Conservation (phyloP, 176 grass and related monocot genomes). For the Lolium multiflorum region DNA sequence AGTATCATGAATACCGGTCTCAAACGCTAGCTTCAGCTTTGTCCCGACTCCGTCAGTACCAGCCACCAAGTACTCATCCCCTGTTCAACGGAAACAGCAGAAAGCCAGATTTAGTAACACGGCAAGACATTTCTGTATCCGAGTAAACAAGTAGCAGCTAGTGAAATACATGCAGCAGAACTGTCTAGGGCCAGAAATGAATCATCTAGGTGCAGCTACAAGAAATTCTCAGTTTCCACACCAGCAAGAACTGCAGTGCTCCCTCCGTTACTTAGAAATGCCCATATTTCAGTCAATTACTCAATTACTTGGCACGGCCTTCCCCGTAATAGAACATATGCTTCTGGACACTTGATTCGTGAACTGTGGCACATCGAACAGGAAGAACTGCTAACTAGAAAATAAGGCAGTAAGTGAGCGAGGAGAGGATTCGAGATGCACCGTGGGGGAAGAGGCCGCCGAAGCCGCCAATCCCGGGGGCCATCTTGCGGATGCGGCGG, state of each 20-base stretch:
- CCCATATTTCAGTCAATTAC: background rate
- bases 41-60: slow-evolving; percentile 93
- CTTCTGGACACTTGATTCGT: background rate
- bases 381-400: background rate
- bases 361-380: background rate
- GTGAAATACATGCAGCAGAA: background rate
- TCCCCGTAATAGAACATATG: background rate
- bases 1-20: slow-evolving; percentile 94
- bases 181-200: background rate
- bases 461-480: slow-evolving; percentile 85
- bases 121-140: background rate
- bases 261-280: background rate
- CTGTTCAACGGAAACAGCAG: slow-evolving; percentile 42
- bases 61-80: slow-evolving; percentile 79
- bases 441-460: slow-evolving; percentile 83
- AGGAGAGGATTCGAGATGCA: background rate
- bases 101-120: background rate
- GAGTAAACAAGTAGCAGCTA: background rate
- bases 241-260: too few relatives aligned
- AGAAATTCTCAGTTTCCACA: background rate
- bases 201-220: background rate
- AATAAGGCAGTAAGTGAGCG: background rate
- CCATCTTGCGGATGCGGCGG: slow-evolving; percentile 77
- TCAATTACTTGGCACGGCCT: background rate
- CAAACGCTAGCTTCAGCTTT: slow-evolving; percentile 96